Conservation (phyloP, 2,329 filamentous ascomycete species). For the Raffaelea ambrosiae region DNA sequence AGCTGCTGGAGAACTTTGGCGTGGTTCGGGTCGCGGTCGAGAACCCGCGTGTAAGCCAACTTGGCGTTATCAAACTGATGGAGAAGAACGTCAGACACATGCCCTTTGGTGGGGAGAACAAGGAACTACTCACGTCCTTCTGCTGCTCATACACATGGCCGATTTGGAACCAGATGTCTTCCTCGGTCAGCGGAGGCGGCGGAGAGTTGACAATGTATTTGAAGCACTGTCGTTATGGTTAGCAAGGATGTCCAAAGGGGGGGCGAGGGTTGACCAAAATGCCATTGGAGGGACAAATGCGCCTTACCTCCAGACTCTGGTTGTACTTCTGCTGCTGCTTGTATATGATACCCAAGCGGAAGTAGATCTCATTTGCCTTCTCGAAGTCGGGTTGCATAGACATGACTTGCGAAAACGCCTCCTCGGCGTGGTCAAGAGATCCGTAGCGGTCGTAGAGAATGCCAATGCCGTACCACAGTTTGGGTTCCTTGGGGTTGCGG, state of each 20-base stretch:
- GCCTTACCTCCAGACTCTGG: conserved; percentile 77
- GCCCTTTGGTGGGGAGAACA: too few relatives aligned
- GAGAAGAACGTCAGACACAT: neutral
- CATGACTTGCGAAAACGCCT: conserved; percentile 98
- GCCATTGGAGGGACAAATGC: neutral
- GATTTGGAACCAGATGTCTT: conserved; percentile 99
- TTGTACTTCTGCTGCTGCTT: conserved; percentile 94
- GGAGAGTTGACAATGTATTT: conserved; percentile 95
- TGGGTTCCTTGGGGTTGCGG: conserved; percentile 92
- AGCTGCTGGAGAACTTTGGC: conserved; percentile 97
- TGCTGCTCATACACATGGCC: conserved; percentile 98
- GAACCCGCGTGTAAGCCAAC: conserved; percentile 80
- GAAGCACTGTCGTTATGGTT: conserved; percentile 62
- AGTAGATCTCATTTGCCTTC: conserved; percentile 98
- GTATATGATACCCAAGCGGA: conserved; percentile 97
- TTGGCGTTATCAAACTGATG: conserved; percentile 84
- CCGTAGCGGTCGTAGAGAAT: conserved; percentile 96
- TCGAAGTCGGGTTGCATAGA: conserved; percentile 96
- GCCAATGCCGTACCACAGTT: conserved; percentile 97
- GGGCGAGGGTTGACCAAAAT: neutral
- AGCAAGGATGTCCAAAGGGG: conserved; percentile 9
- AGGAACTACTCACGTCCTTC: conserved; percentile 84
- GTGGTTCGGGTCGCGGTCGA: conserved; percentile 91
- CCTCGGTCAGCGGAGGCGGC: conserved; percentile 84
- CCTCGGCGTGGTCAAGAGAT: conserved; percentile 92